phyloP scores from a whole-genome alignment of 768 basidiomycete genomes.

The Russula virescens region DNA sequence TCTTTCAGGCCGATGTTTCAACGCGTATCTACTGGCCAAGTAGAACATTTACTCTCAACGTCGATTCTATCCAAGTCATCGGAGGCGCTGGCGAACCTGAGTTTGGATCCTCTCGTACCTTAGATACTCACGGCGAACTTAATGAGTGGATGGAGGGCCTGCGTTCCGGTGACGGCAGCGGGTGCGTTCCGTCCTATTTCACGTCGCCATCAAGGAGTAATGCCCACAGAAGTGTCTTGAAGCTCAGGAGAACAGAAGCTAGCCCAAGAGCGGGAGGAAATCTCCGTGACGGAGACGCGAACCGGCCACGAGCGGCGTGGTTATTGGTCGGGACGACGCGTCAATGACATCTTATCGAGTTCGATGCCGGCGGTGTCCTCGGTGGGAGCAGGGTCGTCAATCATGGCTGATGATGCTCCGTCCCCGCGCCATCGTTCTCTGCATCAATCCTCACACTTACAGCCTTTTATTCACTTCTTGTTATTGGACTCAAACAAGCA shows the following conservation, averaged over 20 bases:
- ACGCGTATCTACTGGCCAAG: no score
- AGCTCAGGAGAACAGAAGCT: conserved; percentile 36
- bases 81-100: conserved; percentile 42
- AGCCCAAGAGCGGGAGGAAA: background rate
- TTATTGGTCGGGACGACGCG: background rate
- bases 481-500: no score
- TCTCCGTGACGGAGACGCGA: conserved; percentile 8
- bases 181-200: conserved; percentile 39
- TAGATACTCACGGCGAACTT: conserved; percentile 39
- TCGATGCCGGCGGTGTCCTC: no score
- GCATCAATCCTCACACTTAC: no score
- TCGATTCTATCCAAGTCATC: conserved; percentile 38
- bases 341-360: background rate
- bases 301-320: background rate
- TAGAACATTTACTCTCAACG: conserved; percentile 54
- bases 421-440: no score
- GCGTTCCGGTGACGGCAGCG: conserved; percentile 50
- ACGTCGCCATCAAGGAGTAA: conserved; percentile 5
- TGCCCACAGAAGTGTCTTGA: conserved; percentile 39
- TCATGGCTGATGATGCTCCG: no score
- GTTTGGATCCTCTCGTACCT: conserved; percentile 47
- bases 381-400: no score
- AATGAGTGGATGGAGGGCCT: conserved; percentile 52
- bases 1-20: conserved; percentile 45
- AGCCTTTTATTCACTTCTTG: no score